Conservation (phyloP, 371 early-diverging fungal species). For the Syncephalastrum racemosum region DNA sequence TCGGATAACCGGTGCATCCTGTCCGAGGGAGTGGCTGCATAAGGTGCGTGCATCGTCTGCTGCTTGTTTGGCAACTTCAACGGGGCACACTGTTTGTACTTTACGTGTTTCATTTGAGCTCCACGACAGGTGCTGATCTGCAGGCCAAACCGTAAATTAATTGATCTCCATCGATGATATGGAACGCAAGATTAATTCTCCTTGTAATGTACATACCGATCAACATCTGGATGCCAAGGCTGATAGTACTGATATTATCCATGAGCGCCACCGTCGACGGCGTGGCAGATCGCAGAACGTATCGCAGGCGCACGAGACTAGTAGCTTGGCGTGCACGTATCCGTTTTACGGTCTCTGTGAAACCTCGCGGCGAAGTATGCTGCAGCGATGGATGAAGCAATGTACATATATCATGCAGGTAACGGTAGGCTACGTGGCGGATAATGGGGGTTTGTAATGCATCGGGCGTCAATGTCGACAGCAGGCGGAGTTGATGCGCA, state of each 20-base stretch:
- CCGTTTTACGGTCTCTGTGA: slow-evolving; percentile 38
- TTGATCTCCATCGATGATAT: not conserved
- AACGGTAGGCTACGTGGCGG: slow-evolving; percentile 39
- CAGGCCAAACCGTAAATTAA: not conserved
- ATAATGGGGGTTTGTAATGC: slow-evolving; percentile 35
- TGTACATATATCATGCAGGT: slow-evolving; percentile 44
- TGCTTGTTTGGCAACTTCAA: slow-evolving; percentile 62
- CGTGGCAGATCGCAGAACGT: slow-evolving; percentile 29
- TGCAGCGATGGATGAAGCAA: slow-evolving; percentile 39
- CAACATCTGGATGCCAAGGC: slow-evolving; percentile 61
- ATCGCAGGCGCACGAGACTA: slow-evolving; percentile 41
- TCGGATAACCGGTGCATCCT: slow-evolving; percentile 18
- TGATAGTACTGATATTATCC: slow-evolving; percentile 52
- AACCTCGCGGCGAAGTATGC: slow-evolving; percentile 37
- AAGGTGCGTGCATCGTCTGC: slow-evolving; percentile 59
- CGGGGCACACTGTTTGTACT: slow-evolving; percentile 61
- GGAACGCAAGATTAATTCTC: not conserved
- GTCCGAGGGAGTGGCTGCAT: slow-evolving; percentile 37
- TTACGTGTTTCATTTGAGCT: no score
- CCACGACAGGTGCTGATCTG: slow-evolving; percentile 17
- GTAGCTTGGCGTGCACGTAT: slow-evolving; percentile 39
- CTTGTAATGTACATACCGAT: slow-evolving; percentile 31
- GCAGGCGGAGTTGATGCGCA: slow-evolving; percentile 59
- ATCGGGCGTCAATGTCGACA: slow-evolving; percentile 41
- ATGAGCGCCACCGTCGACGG: slow-evolving; percentile 19